phyloP scores from a whole-genome alignment of 2,329 filamentous ascomycete genomes.

The Epichloe festucae region DNA sequence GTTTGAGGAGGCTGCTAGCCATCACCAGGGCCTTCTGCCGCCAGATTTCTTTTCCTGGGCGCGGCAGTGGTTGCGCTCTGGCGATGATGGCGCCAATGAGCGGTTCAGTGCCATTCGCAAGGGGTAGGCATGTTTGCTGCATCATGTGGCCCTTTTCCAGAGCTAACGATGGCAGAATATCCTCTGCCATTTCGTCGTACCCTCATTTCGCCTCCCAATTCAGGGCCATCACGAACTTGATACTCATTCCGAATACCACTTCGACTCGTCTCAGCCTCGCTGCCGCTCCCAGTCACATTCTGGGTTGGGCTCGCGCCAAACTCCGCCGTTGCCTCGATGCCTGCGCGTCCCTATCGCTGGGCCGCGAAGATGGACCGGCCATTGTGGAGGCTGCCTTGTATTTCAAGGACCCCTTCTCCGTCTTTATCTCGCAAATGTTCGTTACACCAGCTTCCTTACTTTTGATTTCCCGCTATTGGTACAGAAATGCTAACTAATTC shows the following conservation, averaged over 20 bases:
- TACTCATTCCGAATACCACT: not conserved
- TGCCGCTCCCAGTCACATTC: not conserved
- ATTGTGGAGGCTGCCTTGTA: constrained; percentile 9
- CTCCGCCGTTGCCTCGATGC: not conserved
- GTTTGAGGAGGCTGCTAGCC: constrained; percentile 3
- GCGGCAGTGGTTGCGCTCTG: constrained; percentile 3
- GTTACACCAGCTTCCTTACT: not conserved
- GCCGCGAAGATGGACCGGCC: constrained; percentile 5
- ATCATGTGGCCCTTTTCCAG: not conserved
- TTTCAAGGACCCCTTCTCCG: constrained; percentile 5
- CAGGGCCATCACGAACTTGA: constrained; percentile 2
- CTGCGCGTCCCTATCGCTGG: not conserved
- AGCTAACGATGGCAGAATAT: constrained; percentile 6
- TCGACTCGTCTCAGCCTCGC: not conserved
- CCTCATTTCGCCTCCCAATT: constrained; percentile 2
- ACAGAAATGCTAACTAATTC: constrained; percentile 1
- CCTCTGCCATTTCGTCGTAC: constrained; percentile 2
- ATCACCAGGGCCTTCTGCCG: constrained; percentile 1
- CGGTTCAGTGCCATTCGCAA: constrained; percentile 4
- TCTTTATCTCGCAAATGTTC: constrained; percentile 6
- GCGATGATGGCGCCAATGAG: not conserved
- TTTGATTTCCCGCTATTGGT: not conserved
- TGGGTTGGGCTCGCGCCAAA: constrained; percentile 7
- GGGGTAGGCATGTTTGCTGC: not conserved
- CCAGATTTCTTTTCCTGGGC: constrained; percentile 7